Evolutionary conservation across 2,329 filamentous ascomycete species (phyloP).

Genomic region (Ceratocystis huliohia): DNA sequence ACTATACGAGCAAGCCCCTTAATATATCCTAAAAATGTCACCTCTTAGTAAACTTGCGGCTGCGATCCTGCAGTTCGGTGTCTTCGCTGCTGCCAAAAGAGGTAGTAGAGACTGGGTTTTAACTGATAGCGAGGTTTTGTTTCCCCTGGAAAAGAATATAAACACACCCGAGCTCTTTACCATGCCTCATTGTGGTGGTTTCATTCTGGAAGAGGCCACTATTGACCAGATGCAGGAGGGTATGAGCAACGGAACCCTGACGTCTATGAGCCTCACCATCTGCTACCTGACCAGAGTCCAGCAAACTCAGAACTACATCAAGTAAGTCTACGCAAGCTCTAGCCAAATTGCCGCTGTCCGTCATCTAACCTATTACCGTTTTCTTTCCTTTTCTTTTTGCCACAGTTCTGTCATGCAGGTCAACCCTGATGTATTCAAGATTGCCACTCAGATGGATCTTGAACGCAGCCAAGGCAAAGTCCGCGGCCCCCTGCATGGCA

Average conservation of each 20-base stretch:
- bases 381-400: not conserved
- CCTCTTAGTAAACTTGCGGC: not conserved
- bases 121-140: conserved; percentile 22
- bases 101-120: conserved; percentile 5
- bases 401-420: conserved; percentile 46
- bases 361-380: not conserved
- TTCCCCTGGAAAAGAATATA: conserved; percentile 30
- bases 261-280: conserved; percentile 43
- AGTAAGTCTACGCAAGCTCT: conserved; percentile 31
- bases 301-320: conserved; percentile 53
- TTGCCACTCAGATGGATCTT: conserved; percentile 47
- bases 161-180: conserved; percentile 39
- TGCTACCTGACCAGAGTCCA: conserved; percentile 50
- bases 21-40: not conserved
- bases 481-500: conserved; percentile 58
- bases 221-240: conserved; percentile 54
- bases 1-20: not conserved
- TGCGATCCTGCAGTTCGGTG: not conserved
- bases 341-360: not conserved
- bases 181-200: conserved; percentile 48
- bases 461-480: conserved; percentile 45
- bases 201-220: conserved; percentile 54
- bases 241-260: conserved; percentile 42
- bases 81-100: not conserved
- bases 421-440: conserved; percentile 53